Percentiles rank a stretch among this genome's conserved stretches.
Evolutionary conservation across 2,329 filamentous ascomycete species (phyloP).

Genomic region (Fusarium continuum): DNA sequence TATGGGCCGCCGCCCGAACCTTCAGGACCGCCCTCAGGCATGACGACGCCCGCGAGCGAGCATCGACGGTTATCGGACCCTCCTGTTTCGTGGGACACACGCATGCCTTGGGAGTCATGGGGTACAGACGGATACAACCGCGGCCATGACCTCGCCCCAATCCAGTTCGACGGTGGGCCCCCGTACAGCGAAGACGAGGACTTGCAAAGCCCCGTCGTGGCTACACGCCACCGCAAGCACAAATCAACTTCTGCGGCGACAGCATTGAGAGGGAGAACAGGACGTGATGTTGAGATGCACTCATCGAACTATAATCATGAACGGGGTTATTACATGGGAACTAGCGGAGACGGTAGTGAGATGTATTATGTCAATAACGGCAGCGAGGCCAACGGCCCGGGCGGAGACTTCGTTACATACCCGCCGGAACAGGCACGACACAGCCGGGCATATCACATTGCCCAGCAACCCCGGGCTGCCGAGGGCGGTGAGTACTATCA

Average conservation of each 20-base stretch:
- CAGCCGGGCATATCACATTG: slow-evolving; percentile 56
- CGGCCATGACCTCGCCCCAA: slow-evolving; percentile 78
- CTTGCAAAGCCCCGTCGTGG: slow-evolving; percentile 88
- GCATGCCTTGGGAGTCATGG: slow-evolving; percentile 68
- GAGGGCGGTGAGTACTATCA: slow-evolving; percentile 62
- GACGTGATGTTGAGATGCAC: slow-evolving; percentile 57
- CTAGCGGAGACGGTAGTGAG: slow-evolving; percentile 75
- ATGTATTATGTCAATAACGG: slow-evolving; percentile 78
- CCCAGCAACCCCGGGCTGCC: slow-evolving; percentile 57
- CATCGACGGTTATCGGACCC: slow-evolving; percentile 83
- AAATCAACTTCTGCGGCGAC: slow-evolving; percentile 70
- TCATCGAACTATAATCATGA: slow-evolving; percentile 65
- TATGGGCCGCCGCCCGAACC: slow-evolving; percentile 88
- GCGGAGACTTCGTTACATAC: slow-evolving; percentile 84
- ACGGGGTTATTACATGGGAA: slow-evolving; percentile 72
- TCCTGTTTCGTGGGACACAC: slow-evolving; percentile 77
- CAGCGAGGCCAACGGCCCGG: slow-evolving; percentile 76
- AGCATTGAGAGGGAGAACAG: slow-evolving; percentile 55
- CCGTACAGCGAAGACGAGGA: slow-evolving; percentile 97
- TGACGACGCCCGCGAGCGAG: slow-evolving; percentile 87
- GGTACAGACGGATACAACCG: slow-evolving; percentile 63
- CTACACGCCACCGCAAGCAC: slow-evolving; percentile 85
- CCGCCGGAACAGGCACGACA: slow-evolving; percentile 70
- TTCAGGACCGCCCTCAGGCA: slow-evolving; percentile 74
- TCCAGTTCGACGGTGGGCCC: slow-evolving; percentile 86